Percentiles rank a stretch among this genome's conserved stretches.
Evolutionary conservation across 2,329 filamentous ascomycete genomes (phyloP).

Genomic region (Nemania diffusa): DNA sequence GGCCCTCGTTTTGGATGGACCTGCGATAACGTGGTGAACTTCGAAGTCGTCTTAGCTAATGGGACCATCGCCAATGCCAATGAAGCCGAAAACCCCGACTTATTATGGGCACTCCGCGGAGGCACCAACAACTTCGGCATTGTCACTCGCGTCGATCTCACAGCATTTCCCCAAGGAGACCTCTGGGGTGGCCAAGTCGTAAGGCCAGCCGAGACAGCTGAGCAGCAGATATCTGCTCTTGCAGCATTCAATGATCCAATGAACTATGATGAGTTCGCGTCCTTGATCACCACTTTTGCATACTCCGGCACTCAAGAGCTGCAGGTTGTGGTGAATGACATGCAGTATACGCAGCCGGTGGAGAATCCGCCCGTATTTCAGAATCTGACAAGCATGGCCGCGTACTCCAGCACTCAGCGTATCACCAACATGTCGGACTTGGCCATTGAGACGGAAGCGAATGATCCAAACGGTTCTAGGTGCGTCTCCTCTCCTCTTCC

Average conservation of each 20-base stretch:
- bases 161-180: slow-evolving; percentile 12
- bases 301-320: not conserved
- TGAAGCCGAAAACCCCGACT: not conserved
- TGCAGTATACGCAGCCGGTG: slow-evolving; percentile 8
- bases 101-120: not conserved
- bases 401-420: not conserved
- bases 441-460: not conserved
- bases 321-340: not conserved
- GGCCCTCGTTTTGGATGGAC: slow-evolving; percentile 8
- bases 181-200: slow-evolving; percentile 6
- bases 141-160: slow-evolving; percentile 31
- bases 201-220: not conserved
- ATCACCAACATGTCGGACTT: slow-evolving; percentile 11
- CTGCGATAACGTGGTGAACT: slow-evolving; percentile 3
- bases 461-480: slow-evolving; percentile 4
- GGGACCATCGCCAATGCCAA: slow-evolving; percentile 24
- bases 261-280: not conserved
- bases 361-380: slow-evolving; percentile 11
- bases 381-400: not conserved
- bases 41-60: slow-evolving; percentile 1
- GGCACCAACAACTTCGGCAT: slow-evolving; percentile 16
- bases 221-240: not conserved
- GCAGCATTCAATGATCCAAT: not conserved
- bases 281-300: not conserved
- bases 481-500: not conserved